These are phyloP conservation scores for Limtongia smithiae DNA, from an alignment of 805 yeast genomes.

Conservation along the genomic window DNA sequence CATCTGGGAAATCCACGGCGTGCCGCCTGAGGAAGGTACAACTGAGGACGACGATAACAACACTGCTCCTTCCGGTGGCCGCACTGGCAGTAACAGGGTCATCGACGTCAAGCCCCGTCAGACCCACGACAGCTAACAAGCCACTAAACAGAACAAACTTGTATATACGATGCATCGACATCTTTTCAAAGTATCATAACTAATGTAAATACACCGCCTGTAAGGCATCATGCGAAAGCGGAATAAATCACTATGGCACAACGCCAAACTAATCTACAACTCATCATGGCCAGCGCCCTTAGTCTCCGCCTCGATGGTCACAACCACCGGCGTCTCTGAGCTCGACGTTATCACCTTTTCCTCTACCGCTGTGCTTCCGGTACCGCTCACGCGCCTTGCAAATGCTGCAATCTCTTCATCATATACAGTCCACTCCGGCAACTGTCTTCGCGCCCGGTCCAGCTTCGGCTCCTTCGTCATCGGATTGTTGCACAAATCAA, in stretches of 20 bases:
- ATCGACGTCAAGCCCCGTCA: conserved; percentile 21
- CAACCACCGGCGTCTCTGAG: background rate
- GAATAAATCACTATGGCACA: no score
- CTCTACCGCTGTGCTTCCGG: conserved; percentile 1
- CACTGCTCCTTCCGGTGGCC: no score
- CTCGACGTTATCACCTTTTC: background rate
- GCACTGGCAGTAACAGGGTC: conserved; percentile 5
- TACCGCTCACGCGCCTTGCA: conserved; percentile 18
- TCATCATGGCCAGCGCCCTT: conserved; percentile 1
- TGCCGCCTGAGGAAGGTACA: conserved; percentile 1
- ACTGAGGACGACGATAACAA: background rate
- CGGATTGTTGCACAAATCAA: conserved; percentile 83
- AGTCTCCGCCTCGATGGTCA: background rate
- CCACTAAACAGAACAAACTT: no score
- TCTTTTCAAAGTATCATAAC: no score
- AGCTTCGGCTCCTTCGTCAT: conserved; percentile 74
- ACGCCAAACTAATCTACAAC: no score
- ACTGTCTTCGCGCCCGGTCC: conserved; percentile 67
- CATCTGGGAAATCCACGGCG: conserved; percentile 19
- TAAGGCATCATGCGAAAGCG: no score
- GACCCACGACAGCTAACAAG: no score
- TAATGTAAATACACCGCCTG: background rate
- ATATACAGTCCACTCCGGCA: conserved; percentile 73
- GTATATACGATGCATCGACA: no score
- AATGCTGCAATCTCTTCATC: conserved; percentile 51